These are phyloP conservation scores for Theileria sp. DNA, from an alignment of 169 alveolate genomes.

Conservation along the genomic window DNA sequence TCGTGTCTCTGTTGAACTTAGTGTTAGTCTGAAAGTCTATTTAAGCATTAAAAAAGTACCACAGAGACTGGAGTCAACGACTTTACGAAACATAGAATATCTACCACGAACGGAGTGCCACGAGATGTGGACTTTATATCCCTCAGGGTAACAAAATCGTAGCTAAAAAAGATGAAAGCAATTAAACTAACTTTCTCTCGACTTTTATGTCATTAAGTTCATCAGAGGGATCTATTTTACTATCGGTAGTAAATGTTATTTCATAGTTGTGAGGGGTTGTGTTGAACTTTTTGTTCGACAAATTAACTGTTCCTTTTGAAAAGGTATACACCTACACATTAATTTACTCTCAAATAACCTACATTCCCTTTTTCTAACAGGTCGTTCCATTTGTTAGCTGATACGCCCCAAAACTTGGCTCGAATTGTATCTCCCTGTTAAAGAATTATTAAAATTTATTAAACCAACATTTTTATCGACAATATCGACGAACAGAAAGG, in stretches of 20 bases:
- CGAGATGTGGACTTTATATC: constrained; percentile 71
- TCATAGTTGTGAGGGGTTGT: constrained; percentile 73
- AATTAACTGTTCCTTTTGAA: constrained; percentile 69
- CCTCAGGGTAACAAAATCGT: constrained; percentile 37
- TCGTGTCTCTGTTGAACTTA: constrained; percentile 64
- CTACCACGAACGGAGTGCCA: constrained; percentile 68
- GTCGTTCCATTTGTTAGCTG: constrained; percentile 75
- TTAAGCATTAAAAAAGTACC: constrained; percentile 19
- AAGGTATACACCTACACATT: constrained; percentile 63
- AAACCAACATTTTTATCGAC: constrained; percentile 62
- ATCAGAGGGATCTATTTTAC: constrained; percentile 69
- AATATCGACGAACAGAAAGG: constrained; percentile 64
- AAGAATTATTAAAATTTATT: neutral
- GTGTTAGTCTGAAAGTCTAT: constrained; percentile 38
- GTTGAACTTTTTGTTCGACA: constrained; percentile 71
- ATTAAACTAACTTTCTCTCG: constrained; percentile 54
- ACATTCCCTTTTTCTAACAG: constrained; percentile 63
- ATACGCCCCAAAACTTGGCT: constrained; percentile 73
- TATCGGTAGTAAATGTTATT: constrained; percentile 66
- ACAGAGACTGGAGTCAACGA: constrained; percentile 34
- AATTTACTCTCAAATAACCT: neutral
- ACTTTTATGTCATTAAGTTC: constrained; percentile 70
- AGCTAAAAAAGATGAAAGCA: constrained; percentile 37
- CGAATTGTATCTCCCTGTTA: constrained; percentile 71
- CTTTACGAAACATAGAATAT: constrained; percentile 69